Evolutionary conservation across 352 stramenopile genomes (phyloP), one percentile per base, ranked within the genome.

Genomic region (Halophytophthora polymorphica): DNA sequence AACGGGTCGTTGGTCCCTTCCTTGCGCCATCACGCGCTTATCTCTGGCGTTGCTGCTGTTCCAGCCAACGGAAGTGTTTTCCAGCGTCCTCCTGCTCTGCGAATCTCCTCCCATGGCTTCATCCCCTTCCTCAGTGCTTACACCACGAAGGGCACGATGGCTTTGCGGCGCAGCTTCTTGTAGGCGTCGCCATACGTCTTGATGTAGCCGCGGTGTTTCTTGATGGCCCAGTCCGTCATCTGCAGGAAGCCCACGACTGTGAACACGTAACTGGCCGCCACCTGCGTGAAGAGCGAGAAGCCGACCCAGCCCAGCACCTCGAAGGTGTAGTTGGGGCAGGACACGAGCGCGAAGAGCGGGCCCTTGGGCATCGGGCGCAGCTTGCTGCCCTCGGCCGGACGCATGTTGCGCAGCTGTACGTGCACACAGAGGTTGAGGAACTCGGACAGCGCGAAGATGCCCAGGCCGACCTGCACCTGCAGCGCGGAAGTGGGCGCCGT

Each of bases 241-340:
- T 95, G 87, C 37, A 90, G 37, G 46, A 94, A 93, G 29, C 87
- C 87, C 11, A 88, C 60, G 40, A 93, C 37, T 35, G 85, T 94
- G 58, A 96, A 96, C 14, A 91, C 65, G 63, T 91, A 92, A 57
- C 76, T 80, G 39, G 85, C 85, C 34, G 71, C 77, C 57, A 90
- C 78, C 58, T 93, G 79, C 53, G 85, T 96, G 47, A 93, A 80
- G 56, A 95, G 63, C 38, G 83, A 89, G 66, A 94, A 96, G 41
- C 77, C 80, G n/a, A 95, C 57, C 88, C 88, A 96, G 40, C 82
- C 80, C 19, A 92, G 67, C 53, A 96, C 81, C 53, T 96, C 88
- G 54, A 93, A 95, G 50, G 78, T 91, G 69, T 96, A 96, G 68
- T 96, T 96, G 28, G 88, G 88, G 69, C 84, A 96, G 55, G 84